These are phyloP conservation scores for Cercophora sp. DNA, from an alignment of 495 filamentous ascomycete species.

Conservation along the genomic window DNA sequence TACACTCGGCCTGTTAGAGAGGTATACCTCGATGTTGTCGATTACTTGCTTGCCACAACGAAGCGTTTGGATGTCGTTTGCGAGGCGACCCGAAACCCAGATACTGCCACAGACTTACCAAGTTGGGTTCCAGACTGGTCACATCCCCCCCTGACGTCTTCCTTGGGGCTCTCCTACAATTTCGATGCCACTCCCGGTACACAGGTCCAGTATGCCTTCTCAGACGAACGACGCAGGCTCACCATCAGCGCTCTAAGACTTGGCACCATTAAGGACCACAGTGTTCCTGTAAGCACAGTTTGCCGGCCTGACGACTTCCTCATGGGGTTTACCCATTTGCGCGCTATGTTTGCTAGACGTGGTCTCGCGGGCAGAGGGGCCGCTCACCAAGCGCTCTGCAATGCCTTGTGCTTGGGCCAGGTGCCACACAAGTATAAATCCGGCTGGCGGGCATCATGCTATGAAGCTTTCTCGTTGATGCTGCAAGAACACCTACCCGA, in stretches of 20 bases:
- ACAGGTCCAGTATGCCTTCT: slow-evolving; percentile 14
- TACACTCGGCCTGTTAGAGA: slow-evolving; percentile 25
- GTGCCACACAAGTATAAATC: slow-evolving; percentile 2
- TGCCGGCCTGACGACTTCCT: slow-evolving; percentile 20
- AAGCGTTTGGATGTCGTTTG: slow-evolving; percentile 52
- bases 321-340: slow-evolving; percentile 30
- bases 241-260: slow-evolving; percentile 24
- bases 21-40: slow-evolving; percentile 28
- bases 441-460: slow-evolving; percentile 18
- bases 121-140: slow-evolving; percentile 34
- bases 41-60: slow-evolving; percentile 25
- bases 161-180: slow-evolving; percentile 13
- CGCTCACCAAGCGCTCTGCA: slow-evolving; percentile 19
- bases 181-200: slow-evolving; percentile 23
- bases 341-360: slow-evolving; percentile 12
- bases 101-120: slow-evolving; percentile 36
- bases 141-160: slow-evolving; percentile 20
- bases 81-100: slow-evolving; percentile 56
- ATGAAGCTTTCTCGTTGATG: slow-evolving; percentile 25
- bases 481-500: slow-evolving; percentile 19
- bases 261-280: slow-evolving; percentile 18
- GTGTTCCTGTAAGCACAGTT: slow-evolving; percentile 21
- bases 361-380: neutral
- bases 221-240: slow-evolving; percentile 17
- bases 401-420: slow-evolving; percentile 24